Conservation (phyloP, 345 rosid genomes). For the Rhodomyrtus tomentosa region DNA sequence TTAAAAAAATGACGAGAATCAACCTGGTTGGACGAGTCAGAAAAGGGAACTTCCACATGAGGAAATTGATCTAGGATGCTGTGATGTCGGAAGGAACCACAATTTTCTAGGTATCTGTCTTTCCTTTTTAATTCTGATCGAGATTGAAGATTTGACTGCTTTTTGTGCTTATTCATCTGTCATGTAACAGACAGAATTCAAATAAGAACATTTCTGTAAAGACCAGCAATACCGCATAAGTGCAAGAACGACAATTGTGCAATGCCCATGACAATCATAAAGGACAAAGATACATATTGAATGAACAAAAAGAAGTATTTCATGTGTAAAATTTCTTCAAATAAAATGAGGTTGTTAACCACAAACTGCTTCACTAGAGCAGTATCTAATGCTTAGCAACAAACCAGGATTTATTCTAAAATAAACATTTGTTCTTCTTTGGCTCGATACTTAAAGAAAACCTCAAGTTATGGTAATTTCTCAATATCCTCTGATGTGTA, state of each 20-base stretch:
- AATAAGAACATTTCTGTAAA: background rate
- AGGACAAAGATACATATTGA: background rate
- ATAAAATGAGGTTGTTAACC: background rate
- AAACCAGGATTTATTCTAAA: background rate
- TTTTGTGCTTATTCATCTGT: conserved; percentile 35
- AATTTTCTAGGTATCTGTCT: conserved; percentile 23
- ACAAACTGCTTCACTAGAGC: background rate
- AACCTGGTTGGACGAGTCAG: conserved; percentile 15
- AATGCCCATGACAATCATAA: background rate
- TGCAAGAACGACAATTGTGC: background rate
- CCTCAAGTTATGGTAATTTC: background rate
- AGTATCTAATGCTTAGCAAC: background rate
- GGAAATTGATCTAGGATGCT: conserved; percentile 18
- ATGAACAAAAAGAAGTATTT: background rate
- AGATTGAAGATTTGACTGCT: conserved; percentile 25
- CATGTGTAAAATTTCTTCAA: background rate
- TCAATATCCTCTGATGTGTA: background rate
- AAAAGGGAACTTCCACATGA: conserved; percentile 12
- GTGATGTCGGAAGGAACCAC: conserved; percentile 23
- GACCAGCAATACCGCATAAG: background rate
- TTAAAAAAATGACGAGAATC: conserved; percentile 12
- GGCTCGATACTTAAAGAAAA: background rate
- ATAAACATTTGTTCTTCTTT: background rate
- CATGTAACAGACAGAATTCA: background rate
- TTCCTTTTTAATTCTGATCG: conserved; percentile 31